These are phyloP conservation scores for Zoysia pacifica DNA, from an alignment of 176 grass and related monocot species.

Conservation along the genomic window DNA sequence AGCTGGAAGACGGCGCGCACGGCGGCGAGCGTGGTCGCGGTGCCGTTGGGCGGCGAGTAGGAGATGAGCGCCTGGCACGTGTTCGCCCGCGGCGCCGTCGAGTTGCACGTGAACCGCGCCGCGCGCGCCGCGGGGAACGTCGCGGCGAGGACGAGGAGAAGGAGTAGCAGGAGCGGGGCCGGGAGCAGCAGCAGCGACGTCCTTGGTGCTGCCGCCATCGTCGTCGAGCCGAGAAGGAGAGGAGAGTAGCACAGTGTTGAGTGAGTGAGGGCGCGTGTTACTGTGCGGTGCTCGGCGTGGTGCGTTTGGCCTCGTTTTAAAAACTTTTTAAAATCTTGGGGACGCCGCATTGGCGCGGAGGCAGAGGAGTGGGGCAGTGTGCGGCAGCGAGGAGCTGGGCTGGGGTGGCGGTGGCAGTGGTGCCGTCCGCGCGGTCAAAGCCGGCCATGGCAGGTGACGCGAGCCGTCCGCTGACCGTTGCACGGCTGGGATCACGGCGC, in stretches of 20 bases:
- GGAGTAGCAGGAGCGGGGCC: neutral
- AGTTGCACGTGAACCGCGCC: slow-evolving; percentile 68
- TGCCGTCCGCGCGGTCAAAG: neutral
- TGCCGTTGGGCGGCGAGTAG: slow-evolving; percentile 74
- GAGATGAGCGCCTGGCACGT: slow-evolving; percentile 78
- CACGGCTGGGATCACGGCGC: neutral
- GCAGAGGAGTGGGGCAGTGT: slow-evolving; percentile 54
- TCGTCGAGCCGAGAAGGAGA: too few relatives aligned
- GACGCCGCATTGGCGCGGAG: slow-evolving; percentile 33
- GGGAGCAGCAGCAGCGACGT: neutral
- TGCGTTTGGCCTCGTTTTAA: neutral
- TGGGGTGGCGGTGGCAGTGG: slow-evolving; percentile 3
- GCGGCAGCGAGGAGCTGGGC: slow-evolving; percentile 26
- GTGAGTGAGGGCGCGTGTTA: neutral
- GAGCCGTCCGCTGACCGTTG: neutral
- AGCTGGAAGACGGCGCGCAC: slow-evolving; percentile 80
- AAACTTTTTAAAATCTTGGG: slow-evolving; percentile 15
- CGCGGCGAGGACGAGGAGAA: neutral
- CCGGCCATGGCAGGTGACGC: neutral
- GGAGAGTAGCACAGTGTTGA: neutral
- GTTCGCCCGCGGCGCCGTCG: slow-evolving; percentile 35
- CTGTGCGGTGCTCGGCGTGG: neutral
- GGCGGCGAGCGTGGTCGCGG: slow-evolving; percentile 50
- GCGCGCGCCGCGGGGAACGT: slow-evolving; percentile 18
- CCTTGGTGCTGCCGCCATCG: too few relatives aligned